Evolutionary conservation across 2,329 filamentous ascomycete genomes (phyloP), one percentile per base, ranked within the genome.

Genomic region (Dactylonectria estremocensis): DNA sequence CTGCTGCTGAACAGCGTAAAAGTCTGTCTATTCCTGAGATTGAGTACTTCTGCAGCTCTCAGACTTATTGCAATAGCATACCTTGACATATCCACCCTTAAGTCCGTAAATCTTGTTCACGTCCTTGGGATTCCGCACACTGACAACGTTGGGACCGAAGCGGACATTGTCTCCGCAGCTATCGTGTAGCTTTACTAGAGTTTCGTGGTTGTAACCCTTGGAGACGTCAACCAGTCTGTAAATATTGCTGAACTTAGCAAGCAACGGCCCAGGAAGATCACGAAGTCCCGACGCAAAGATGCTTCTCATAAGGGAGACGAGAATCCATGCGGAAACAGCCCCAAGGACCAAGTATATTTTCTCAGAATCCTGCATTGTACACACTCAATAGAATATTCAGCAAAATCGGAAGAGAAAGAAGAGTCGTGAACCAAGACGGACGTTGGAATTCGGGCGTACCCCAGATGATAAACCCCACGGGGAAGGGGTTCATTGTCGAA

Each of bases 51-150:
- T 11, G 14, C 40, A 14, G 7, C n/a, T n/a, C 16, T n/a, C 16
- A n/a, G 6, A 3, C 1, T 50, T 8, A n/a, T 31, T 31, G 13
- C 2, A 24, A 28, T 5, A 3, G 9, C 46, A 31, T 7, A 69
- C 68, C 46, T 69, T 48, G 7, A 64, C 64, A 2, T 61, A 74
- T 18, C 71, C 65, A 1, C 75, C 72, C 13, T 75, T 73, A 2
- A 76, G 70, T 9, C 53, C 49, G 5, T 69, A 65, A 0, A 71
- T 58, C 3, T 55, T 57, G 3, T 58, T 59, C 3, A 59, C 48
- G 2, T 59, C 53, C 2, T 57, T 55, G 3, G 55, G 33, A 9
- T 67, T 49, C 7, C 63, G 64, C 22, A 65, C 31, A 14, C 62
- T 65, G 8, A 65, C 56, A 5, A 59, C 18, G 4, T 40, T 20